phyloP scores from a whole-genome alignment of 345 rosid species.

The Corymbia maculata region DNA sequence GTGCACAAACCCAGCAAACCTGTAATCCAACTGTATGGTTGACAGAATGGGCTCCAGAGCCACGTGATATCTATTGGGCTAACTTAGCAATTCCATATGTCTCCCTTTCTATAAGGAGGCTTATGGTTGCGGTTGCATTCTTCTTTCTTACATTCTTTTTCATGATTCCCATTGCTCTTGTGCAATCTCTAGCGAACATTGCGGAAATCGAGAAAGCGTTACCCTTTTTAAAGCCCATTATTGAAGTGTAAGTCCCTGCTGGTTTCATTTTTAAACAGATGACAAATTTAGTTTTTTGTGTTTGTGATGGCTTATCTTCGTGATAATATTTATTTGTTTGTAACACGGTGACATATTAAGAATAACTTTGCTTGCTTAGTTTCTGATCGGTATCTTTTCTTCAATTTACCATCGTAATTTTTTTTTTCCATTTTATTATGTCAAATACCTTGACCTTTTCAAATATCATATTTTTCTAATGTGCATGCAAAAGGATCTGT shows the following conservation, averaged over 20 bases:
- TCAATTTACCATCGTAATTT: background rate
- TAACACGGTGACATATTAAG: background rate
- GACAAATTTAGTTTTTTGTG: background rate
- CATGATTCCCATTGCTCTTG: constrained; percentile 90
- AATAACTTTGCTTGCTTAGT: background rate
- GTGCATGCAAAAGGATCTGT: background rate
- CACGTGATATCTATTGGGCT: constrained; percentile 80
- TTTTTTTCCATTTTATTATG: background rate
- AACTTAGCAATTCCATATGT: constrained; percentile 88
- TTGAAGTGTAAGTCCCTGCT: constrained; percentile 56
- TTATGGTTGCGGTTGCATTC: constrained; percentile 50
- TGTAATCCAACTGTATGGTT: constrained; percentile 85
- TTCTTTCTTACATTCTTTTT: constrained; percentile 95
- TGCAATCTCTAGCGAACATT: constrained; percentile 88
- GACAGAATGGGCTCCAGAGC: constrained; percentile 96
- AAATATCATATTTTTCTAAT: background rate
- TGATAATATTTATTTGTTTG: background rate
- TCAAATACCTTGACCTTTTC: background rate
- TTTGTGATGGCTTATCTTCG: background rate
- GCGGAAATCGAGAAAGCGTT: constrained; percentile 82
- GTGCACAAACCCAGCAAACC: constrained; percentile 91
- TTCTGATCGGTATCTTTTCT: background rate
- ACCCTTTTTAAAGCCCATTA: constrained; percentile 69
- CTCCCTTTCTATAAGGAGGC: constrained; percentile 66
- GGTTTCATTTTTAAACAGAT: background rate